A percentile compares a stretch with the other conserved stretches of the same genome.
These are phyloP conservation scores for Sphagnum contortum DNA, from an alignment of 225 moss, liverwort and hornwort species.

Conservation along the genomic window DNA sequence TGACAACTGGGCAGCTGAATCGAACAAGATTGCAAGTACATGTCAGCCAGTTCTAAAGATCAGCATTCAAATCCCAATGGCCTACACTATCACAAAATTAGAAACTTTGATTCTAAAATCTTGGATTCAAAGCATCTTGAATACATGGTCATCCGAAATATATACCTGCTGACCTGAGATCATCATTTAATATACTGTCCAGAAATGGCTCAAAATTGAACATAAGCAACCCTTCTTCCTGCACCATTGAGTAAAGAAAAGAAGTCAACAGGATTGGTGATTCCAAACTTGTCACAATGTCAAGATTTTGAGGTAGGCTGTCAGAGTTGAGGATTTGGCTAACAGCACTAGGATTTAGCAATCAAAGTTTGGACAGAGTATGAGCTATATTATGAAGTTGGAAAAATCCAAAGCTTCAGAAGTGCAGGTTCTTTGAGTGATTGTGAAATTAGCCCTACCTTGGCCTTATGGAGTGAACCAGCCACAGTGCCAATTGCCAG, in stretches of 20 bases:
- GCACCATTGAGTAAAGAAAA: slow-evolving; percentile 7
- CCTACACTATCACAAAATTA: too few species aligned
- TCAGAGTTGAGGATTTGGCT: too few species aligned
- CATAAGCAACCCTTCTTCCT: slow-evolving; percentile 40
- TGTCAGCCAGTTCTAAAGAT: too few species aligned
- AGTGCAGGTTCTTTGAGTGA: too few species aligned
- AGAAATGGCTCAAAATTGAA: slow-evolving; percentile 80
- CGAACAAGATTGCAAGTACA: too few species aligned
- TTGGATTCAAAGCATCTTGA: not conserved
- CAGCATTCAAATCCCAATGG: too few species aligned
- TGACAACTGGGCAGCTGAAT: too few species aligned
- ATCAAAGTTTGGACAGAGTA: too few species aligned
- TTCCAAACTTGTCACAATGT: not conserved
- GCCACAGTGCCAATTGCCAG: slow-evolving; percentile 73
- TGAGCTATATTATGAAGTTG: too few species aligned
- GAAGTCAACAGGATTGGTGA: not conserved
- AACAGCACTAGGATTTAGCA: too few species aligned
- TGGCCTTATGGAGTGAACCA: slow-evolving; percentile 52
- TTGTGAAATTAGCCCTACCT: slow-evolving; percentile 25
- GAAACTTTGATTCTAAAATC: too few species aligned
- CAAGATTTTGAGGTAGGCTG: not conserved
- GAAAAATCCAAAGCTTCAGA: too few species aligned
- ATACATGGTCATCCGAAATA: not conserved
- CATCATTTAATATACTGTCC: slow-evolving; percentile 63
- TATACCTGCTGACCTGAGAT: slow-evolving; percentile 44